Evolutionary conservation across 495 filamentous ascomycete species (phyloP), one percentile per base, ranked within the genome.

Genomic region (Daldinia decipiens): DNA sequence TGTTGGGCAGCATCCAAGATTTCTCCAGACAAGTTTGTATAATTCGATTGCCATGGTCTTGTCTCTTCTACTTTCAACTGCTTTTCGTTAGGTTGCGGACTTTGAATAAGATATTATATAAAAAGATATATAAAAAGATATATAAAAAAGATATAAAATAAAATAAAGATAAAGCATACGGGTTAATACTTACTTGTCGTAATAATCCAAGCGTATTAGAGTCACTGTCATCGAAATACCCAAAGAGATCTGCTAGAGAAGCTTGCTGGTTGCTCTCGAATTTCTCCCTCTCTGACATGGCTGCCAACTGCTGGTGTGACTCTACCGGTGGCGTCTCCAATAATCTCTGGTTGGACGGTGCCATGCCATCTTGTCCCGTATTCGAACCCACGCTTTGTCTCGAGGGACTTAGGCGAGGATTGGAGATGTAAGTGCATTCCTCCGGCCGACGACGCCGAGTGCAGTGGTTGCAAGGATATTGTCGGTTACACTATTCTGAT

Each of bases 151-250:
- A 27, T 27, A 27, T 27, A 27, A 45, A 21, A 8, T 32, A 9
- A 32, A 32, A 32, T 8, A 9, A 9, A 12, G 32, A 34, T 34
- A 34, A 34, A 34, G 2, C 0, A 29, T 34, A 12, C 24, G 1
- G 19, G 19, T 15, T 53, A 17, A 21, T 26, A 67, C 62, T 21
- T 52, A 75, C 67, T 24, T 54, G 67, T 34, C 50, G 71, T 21
- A 76, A 39, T 13, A 75, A 45, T 11, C 62, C 74, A 24, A 74
- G 45, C 3, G 72, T 74, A 24, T 75, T 75, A 13, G 55, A 59
- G 27, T 57, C 50, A 17, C 65, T 76, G 19, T 67, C 68, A 36
- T 76, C 71, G 47, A 59, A 71, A 59, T 78, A 78, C 2, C 76
- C 76, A 61, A 76, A 78, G 15, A 56, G 40, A 15, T 65, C 52